These are phyloP conservation scores for Pleurotus salmoneostramineus DNA, from an alignment of 768 basidiomycete genomes.

Conservation along the genomic window DNA sequence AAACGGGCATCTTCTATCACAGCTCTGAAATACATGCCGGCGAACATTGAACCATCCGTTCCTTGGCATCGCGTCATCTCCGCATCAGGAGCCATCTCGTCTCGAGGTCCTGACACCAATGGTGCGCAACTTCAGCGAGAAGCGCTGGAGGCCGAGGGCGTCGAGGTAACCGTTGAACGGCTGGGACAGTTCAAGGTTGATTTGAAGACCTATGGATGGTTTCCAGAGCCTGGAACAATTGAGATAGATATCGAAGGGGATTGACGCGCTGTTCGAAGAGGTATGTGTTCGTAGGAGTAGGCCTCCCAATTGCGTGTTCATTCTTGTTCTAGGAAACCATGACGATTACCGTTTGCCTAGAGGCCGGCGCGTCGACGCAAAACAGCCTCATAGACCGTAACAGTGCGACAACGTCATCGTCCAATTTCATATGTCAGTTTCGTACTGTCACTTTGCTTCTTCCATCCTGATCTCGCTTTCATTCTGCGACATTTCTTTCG, in stretches of 20 bases:
- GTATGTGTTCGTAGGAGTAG: too few relatives aligned
- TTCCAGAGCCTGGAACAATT: conserved; percentile 36
- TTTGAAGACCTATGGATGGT: conserved; percentile 62
- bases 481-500: too few relatives aligned
- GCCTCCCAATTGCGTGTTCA: too few relatives aligned
- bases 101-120: conserved; percentile 77
- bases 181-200: conserved; percentile 59
- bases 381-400: too few relatives aligned
- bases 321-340: too few relatives aligned
- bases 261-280: not conserved
- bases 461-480: too few relatives aligned
- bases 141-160: conserved; percentile 75
- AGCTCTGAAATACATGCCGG: conserved; percentile 79
- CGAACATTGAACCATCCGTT: conserved; percentile 56
- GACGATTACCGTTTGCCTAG: too few relatives aligned
- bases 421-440: too few relatives aligned
- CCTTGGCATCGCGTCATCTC: conserved; percentile 83
- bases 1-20: not conserved
- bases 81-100: conserved; percentile 71
- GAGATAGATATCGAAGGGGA: not conserved
- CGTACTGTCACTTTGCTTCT: too few relatives aligned
- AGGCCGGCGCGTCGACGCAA: too few relatives aligned
- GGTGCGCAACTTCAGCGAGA: conserved; percentile 76
- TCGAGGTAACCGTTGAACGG: conserved; percentile 62
- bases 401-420: too few relatives aligned